Percentiles rank a stretch among this genome's conserved stretches.
Conservation (phyloP, 768 basidiomycete species). For the Cyathus striatus region DNA sequence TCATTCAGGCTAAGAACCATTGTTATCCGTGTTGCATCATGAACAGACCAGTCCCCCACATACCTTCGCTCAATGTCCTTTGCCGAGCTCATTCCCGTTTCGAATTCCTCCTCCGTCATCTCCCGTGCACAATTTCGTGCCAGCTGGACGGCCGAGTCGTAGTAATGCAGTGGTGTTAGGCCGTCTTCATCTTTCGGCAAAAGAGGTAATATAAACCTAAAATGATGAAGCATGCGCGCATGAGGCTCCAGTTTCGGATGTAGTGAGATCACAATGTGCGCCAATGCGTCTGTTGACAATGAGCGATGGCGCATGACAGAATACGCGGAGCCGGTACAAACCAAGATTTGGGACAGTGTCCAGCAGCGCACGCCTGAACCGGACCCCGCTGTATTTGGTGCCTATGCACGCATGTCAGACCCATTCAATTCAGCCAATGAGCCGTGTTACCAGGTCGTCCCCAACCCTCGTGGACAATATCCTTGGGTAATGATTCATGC, state of each 20-base stretch:
- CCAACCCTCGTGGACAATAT: slow-evolving; percentile 68
- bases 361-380: slow-evolving; percentile 65
- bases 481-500: slow-evolving; percentile 66
- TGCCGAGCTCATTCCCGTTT: slow-evolving; percentile 56
- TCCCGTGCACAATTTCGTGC: slow-evolving; percentile 57
- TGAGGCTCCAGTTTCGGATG: slow-evolving; percentile 69
- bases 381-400: slow-evolving; percentile 52
- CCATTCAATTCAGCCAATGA: too few species aligned
- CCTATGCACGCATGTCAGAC: too few species aligned
- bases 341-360: slow-evolving; percentile 70
- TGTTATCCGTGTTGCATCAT: neutral
- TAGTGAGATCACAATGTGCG: slow-evolving; percentile 68
- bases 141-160: slow-evolving; percentile 72
- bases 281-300: slow-evolving; percentile 65
- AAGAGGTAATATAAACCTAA: slow-evolving; percentile 70
- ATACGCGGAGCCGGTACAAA: too few species aligned
- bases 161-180: slow-evolving; percentile 68
- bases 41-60: slow-evolving; percentile 12
- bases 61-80: slow-evolving; percentile 59
- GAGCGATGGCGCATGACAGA: too few species aligned
- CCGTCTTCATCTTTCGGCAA: slow-evolving; percentile 54
- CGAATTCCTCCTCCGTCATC: slow-evolving; percentile 64
- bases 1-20: slow-evolving; percentile 53
- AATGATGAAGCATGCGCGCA: slow-evolving; percentile 74
- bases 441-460: slow-evolving; percentile 65